Evolutionary conservation across 2,329 filamentous ascomycete genomes (phyloP).

Genomic region (Colletotrichum godetiae): DNA sequence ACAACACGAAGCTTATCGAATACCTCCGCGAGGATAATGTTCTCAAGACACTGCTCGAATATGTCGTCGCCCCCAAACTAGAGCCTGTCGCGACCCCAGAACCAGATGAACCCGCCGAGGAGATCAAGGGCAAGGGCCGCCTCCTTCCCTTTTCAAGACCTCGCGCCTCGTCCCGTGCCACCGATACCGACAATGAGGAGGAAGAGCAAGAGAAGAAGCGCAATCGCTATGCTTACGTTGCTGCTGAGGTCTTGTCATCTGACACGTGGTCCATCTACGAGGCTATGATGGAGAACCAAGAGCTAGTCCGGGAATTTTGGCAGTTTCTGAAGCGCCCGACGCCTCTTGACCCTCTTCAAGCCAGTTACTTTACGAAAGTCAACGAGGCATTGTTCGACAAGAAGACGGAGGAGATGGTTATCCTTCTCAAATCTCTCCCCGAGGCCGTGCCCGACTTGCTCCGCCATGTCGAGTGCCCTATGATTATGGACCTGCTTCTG

Average conservation of each 20-base stretch:
- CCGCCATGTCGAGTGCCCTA: conserved; percentile 94
- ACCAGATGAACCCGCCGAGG: conserved; percentile 60
- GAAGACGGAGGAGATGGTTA: conserved; percentile 97
- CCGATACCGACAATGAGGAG: conserved; percentile 62
- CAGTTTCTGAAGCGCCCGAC: conserved; percentile 85
- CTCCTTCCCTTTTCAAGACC: conserved; percentile 61
- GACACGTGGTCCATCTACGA: conserved; percentile 98
- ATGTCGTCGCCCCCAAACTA: conserved; percentile 85
- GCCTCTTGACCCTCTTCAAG: conserved; percentile 91
- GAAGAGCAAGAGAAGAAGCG: conserved; percentile 91
- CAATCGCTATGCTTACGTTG: conserved; percentile 92
- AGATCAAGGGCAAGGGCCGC: conserved; percentile 56
- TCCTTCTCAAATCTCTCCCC: conserved; percentile 85
- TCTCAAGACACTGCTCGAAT: conserved; percentile 86
- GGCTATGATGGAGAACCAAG: conserved; percentile 86
- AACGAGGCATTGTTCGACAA: conserved; percentile 98
- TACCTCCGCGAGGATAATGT: conserved; percentile 90
- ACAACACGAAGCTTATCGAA: conserved; percentile 97
- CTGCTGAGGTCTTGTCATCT: conserved; percentile 92
- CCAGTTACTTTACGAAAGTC: conserved; percentile 98
- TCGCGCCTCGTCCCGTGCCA: conserved; percentile 63
- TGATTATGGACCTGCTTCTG: conserved; percentile 96
- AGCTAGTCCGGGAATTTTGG: conserved; percentile 88
- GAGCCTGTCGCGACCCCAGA: conserved; percentile 65
- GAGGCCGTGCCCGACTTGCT: conserved; percentile 87